phyloP scores from a whole-genome alignment of 202 grass and related monocot species.

The Schoenoplectus tabernaemontani region DNA sequence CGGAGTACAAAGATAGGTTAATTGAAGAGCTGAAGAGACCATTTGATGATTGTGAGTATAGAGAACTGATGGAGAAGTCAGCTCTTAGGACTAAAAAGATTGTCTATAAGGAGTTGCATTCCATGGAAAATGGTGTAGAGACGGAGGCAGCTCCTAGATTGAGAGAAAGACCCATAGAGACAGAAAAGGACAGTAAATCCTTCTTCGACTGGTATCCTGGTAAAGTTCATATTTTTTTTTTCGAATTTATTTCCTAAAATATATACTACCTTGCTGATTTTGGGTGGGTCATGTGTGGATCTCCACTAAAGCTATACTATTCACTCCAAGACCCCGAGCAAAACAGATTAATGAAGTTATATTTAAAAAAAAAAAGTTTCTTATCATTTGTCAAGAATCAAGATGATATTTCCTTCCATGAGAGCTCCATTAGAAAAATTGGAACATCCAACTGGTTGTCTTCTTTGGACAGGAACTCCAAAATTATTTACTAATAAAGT shows the following conservation, averaged over 20 bases:
- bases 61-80: slow-evolving; percentile 19
- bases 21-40: slow-evolving; percentile 41
- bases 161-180: slow-evolving; percentile 31
- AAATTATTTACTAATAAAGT: slow-evolving; percentile 18
- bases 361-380: neutral
- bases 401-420: neutral
- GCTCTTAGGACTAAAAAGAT: slow-evolving; percentile 26
- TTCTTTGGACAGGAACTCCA: neutral
- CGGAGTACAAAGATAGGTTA: slow-evolving; percentile 52
- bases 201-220: slow-evolving; percentile 68
- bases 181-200: slow-evolving; percentile 37
- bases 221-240: slow-evolving; percentile 26
- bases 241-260: neutral
- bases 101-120: slow-evolving; percentile 38
- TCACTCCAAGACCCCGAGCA: no score
- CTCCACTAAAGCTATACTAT: no score
- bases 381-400: neutral
- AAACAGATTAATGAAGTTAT: neutral
- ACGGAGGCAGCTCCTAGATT: neutral
- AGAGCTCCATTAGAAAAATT: neutral
- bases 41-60: slow-evolving; percentile 37
- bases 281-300: neutral
- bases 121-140: neutral
- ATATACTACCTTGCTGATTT: neutral
- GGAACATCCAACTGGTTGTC: neutral